These are phyloP conservation scores for Colletotrichum echinochloae DNA, from an alignment of 2,329 filamentous ascomycete species.

Conservation along the genomic window DNA sequence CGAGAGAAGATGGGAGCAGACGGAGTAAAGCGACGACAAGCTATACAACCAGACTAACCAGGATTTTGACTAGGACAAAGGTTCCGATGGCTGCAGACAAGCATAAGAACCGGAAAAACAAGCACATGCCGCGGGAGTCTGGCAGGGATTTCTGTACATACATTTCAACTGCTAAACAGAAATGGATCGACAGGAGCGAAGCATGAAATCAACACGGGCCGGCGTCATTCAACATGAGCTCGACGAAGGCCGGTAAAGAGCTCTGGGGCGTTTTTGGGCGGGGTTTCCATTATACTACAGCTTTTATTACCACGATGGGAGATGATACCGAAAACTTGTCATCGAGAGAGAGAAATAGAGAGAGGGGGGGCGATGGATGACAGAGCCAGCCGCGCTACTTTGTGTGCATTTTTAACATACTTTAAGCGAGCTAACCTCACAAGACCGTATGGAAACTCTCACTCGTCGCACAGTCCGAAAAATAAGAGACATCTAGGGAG, in stretches of 20 bases:
- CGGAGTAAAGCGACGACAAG: slow-evolving; percentile 45
- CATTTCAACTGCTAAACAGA: slow-evolving; percentile 43
- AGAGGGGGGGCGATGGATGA: neutral
- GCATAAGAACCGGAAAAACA: slow-evolving; percentile 2
- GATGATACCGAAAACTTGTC: neutral
- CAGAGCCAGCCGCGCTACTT: neutral
- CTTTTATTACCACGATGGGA: neutral
- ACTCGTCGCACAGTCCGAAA: neutral
- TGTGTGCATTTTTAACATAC: slow-evolving; percentile 7
- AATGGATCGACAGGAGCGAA: slow-evolving; percentile 39
- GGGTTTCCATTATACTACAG: neutral
- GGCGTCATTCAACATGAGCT: slow-evolving; percentile 53
- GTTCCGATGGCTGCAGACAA: neutral
- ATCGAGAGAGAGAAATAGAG: neutral
- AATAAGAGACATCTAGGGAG: neutral
- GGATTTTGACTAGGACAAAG: neutral
- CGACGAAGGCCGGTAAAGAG: slow-evolving; percentile 40
- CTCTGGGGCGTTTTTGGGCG: slow-evolving; percentile 37
- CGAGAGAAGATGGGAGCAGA: slow-evolving; percentile 82
- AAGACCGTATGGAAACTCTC: neutral
- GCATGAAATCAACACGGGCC: slow-evolving; percentile 42
- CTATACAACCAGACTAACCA: neutral
- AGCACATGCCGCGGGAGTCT: slow-evolving; percentile 20
- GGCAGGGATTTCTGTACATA: slow-evolving; percentile 41
- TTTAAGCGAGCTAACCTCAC: neutral